Percentiles rank a stretch among this genome's conserved stretches.
These are phyloP conservation scores for Salix purpurea DNA, from an alignment of 345 rosid genomes.

Conservation along the genomic window DNA sequence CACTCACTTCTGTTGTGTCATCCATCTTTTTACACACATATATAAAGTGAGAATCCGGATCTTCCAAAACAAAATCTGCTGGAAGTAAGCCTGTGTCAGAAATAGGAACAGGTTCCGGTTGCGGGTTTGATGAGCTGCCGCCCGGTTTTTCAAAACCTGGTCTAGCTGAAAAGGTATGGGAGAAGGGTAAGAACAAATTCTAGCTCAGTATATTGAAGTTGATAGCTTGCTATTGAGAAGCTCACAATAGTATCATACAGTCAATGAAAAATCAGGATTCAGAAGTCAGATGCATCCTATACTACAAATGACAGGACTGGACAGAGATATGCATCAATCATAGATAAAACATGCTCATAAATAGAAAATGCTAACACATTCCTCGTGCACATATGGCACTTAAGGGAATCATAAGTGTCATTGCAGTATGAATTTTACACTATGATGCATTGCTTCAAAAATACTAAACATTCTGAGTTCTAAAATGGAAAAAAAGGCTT, in stretches of 20 bases:
- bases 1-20: conserved; percentile 26
- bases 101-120: conserved; percentile 59
- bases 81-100: conserved; percentile 68
- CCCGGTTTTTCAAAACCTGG: conserved; percentile 62
- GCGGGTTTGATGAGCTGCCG: conserved; percentile 42
- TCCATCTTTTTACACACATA: conserved; percentile 65
- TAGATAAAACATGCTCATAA: not conserved
- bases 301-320: not conserved
- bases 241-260: not conserved
- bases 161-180: conserved; percentile 55
- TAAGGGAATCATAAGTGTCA: not conserved
- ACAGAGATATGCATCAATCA: not conserved
- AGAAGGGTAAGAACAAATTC: not conserved
- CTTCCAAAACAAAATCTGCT: conserved; percentile 61
- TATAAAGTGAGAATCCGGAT: conserved; percentile 90
- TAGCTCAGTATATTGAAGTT: not conserved
- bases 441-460: not conserved
- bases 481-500: not conserved
- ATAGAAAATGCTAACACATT: not conserved
- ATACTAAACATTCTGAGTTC: not conserved
- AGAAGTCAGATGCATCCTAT: not conserved
- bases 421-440: not conserved
- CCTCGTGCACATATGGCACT: not conserved
- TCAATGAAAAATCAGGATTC: not conserved
- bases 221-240: not conserved